Evolutionary conservation across 2,329 filamentous ascomycete genomes (phyloP), one percentile per base, ranked within the genome.

Genomic region (Exophiala aquamarina): DNA sequence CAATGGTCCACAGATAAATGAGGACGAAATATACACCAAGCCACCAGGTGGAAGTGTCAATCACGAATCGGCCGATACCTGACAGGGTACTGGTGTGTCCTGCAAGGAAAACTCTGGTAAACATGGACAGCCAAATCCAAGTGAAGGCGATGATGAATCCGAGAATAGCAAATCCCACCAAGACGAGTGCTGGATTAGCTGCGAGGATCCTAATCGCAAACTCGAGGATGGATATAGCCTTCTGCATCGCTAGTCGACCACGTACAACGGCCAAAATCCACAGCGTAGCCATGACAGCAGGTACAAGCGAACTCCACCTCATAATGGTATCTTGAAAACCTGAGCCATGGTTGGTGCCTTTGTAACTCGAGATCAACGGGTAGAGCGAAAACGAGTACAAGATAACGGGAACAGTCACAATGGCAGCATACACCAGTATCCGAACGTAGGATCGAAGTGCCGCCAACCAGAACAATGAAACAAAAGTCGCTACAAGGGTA

Each of bases 61-160:
- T 89, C 61, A 95, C 79, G 68, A 94, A 96, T 33, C 84, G 72
- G 50, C 70, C 72, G 50, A 78, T 81, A 10, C 51, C 39, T 14
- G 65, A 62, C 20, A 59, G 62, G 18, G 64, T 65, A 9, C 83
- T 82, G 56, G 92, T 83, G 66, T 91, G 87, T 0, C 93, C 93
- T n/a, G 89, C 89, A 49, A 97, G 82, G 67, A 98, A 98, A 49
- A 97, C 84, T 35, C 90, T 81, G 6, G 91, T 92, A 68, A 98
- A 97, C 90, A 98, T 96, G 59, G 84, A 83, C 58, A 97, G 82
- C 93, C 93, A 98, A 5, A 87, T 68, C 93, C 93, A 98, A 0
- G 91, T 96, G 86, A 91, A 97, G 11, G 82, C 72, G 8, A 96
- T 87, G 34, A 95, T 86, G 19, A 84, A 73, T 5, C 74, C 78